Evolutionary conservation across 768 basidiomycete species (phyloP).

Genomic region (Tulasnella sp.): DNA sequence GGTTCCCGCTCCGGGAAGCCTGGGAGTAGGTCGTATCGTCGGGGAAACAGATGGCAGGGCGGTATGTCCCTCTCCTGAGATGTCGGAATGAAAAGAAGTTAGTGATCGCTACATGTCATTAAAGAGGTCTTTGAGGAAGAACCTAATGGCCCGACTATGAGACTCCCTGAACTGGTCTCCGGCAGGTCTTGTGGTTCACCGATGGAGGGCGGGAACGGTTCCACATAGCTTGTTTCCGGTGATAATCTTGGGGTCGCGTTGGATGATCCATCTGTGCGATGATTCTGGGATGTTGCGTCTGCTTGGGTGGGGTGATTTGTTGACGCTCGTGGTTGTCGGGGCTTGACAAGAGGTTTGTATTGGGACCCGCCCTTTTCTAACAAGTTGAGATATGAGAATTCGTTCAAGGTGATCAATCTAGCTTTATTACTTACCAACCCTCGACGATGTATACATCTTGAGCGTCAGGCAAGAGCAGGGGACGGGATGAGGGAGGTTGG

Average conservation of each 20-base stretch:
- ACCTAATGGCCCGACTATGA: neutral
- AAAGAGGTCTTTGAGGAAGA: neutral
- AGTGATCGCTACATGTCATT: neutral
- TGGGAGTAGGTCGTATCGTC: neutral
- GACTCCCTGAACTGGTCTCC: neutral
- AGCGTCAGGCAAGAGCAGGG: neutral
- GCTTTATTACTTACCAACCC: neutral
- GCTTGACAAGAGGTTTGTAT: slow-evolving; percentile 11
- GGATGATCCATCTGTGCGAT: neutral
- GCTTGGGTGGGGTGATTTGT: neutral
- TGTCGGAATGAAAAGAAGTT: neutral
- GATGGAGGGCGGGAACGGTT: neutral
- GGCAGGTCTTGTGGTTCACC: neutral
- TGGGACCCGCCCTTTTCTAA: slow-evolving; percentile 11
- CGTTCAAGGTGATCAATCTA: neutral
- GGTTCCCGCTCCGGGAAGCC: neutral
- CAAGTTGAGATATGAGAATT: neutral
- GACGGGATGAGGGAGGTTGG: neutral
- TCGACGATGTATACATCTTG: neutral
- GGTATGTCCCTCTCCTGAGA: neutral
- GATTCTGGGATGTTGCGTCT: neutral
- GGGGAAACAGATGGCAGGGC: neutral
- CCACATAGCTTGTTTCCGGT: neutral
- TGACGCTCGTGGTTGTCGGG: neutral
- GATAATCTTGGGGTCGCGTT: neutral